phyloP scores from a whole-genome alignment of 139 green algal genomes.

The Astrephomene gubernaculifera region DNA sequence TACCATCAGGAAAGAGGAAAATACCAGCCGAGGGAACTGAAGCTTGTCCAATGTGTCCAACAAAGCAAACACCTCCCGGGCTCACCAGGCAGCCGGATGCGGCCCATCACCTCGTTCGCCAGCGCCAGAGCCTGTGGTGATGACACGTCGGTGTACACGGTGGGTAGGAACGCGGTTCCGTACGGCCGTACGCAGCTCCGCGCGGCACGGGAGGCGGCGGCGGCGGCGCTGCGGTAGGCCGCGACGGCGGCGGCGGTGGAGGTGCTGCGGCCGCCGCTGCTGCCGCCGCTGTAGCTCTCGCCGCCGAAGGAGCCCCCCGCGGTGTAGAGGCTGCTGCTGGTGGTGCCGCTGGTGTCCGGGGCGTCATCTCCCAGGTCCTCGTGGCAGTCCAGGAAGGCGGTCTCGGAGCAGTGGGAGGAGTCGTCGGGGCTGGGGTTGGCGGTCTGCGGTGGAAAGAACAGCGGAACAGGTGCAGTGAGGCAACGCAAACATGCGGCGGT shows the following conservation, averaged over 20 bases:
- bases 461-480: not conserved
- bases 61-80: too few relatives aligned
- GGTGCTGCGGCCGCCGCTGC: not conserved
- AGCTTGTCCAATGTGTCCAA: too few relatives aligned
- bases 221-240: not conserved
- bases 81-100: slow-evolving; percentile 47
- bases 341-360: not conserved
- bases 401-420: slow-evolving; percentile 24
- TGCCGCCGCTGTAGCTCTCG: not conserved
- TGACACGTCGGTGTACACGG: slow-evolving; percentile 36
- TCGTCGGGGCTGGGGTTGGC: slow-evolving; percentile 1
- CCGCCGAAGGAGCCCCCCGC: not conserved
- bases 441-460: not conserved
- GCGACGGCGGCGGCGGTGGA: not conserved
- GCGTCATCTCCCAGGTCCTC: slow-evolving; percentile 1
- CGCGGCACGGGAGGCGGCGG: not conserved
- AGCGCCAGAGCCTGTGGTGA: slow-evolving; percentile 42
- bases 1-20: too few relatives aligned
- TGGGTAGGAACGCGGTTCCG: slow-evolving; percentile 11
- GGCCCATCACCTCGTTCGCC: slow-evolving; percentile 47
- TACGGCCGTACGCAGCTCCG: not conserved
- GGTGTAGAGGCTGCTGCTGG: not conserved
- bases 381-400: slow-evolving; percentile 41
- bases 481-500: too few relatives aligned
- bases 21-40: too few relatives aligned